Conservation (phyloP, 2,329 filamentous ascomycete species). For the Aureobasidium zeae region DNA sequence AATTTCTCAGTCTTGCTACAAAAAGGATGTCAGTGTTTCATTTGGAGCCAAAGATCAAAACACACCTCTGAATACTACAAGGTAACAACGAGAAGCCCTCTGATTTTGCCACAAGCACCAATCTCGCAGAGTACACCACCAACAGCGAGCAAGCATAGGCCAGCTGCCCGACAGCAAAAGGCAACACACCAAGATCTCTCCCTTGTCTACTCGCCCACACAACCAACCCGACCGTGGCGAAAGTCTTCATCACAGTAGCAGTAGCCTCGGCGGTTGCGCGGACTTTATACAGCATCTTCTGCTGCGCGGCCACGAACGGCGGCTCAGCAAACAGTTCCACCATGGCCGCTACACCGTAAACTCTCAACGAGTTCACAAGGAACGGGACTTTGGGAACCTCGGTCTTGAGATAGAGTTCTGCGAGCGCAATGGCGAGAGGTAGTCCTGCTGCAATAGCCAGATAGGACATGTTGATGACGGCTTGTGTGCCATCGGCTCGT, state of each 20-base stretch:
- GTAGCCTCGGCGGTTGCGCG: conserved; percentile 75
- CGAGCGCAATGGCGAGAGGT: conserved; percentile 54
- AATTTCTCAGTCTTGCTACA: conserved; percentile 36
- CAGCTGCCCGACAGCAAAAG: conserved; percentile 81
- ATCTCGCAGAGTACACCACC: conserved; percentile 57
- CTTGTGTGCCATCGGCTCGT: conserved; percentile 51
- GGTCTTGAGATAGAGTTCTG: conserved; percentile 55
- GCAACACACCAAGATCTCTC: conserved; percentile 61
- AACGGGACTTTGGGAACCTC: conserved; percentile 50
- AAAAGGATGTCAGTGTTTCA: not conserved
- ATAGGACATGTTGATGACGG: conserved; percentile 81
- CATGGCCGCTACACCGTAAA: conserved; percentile 50
- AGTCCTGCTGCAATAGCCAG: conserved; percentile 62
- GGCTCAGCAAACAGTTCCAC: conserved; percentile 81
- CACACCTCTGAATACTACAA: conserved; percentile 17
- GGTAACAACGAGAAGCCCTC: conserved; percentile 62
- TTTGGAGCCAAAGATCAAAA: not conserved
- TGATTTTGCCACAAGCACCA: conserved; percentile 45
- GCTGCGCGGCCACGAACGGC: conserved; percentile 78
- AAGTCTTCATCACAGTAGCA: conserved; percentile 69
- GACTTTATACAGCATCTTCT: conserved; percentile 67
- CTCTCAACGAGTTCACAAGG: conserved; percentile 46
- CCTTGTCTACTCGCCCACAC: conserved; percentile 49
- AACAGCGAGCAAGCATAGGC: conserved; percentile 63
- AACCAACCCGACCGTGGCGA: conserved; percentile 62